These are phyloP conservation scores for Zymoseptoria brevis DNA, from an alignment of 2,329 filamentous ascomycete genomes.

Conservation along the genomic window DNA sequence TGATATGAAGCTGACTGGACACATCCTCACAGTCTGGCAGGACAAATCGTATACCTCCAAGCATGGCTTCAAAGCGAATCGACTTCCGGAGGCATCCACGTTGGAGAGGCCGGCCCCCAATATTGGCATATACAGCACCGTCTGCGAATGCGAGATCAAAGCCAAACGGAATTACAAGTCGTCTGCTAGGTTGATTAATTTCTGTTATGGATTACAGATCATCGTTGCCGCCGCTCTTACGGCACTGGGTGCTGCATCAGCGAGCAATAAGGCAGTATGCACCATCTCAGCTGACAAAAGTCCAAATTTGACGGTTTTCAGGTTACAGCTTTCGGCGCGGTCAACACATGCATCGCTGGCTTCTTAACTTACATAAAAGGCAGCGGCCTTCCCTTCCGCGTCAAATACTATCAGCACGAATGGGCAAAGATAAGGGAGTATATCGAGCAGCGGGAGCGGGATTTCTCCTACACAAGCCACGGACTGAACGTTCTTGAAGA, in stretches of 20 bases:
- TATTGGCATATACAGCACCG: conserved; percentile 15
- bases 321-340: conserved; percentile 17
- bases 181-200: conserved; percentile 11
- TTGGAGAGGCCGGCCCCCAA: conserved; percentile 9
- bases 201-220: conserved; percentile 15
- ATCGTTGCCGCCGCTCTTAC: conserved; percentile 18
- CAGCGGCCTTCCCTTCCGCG: conserved; percentile 13
- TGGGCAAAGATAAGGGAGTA: conserved; percentile 17
- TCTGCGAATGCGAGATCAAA: conserved; percentile 16
- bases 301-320: neutral
- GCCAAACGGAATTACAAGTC: conserved; percentile 14
- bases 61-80: conserved; percentile 10
- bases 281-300: neutral
- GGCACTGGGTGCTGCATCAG: conserved; percentile 12
- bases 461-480: conserved; percentile 8
- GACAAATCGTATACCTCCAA: conserved; percentile 13
- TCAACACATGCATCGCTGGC: conserved; percentile 19
- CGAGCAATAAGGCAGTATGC: conserved; percentile 10
- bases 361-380: conserved; percentile 19
- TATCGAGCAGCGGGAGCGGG: conserved; percentile 17
- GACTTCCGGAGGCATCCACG: conserved; percentile 8
- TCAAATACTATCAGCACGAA: conserved; percentile 18
- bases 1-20: neutral
- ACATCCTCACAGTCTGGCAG: conserved; percentile 7
- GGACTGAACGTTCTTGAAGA: conserved; percentile 7